phyloP scores from a whole-genome alignment of 116 monocot species.

The Dioscorea cayenensis region DNA sequence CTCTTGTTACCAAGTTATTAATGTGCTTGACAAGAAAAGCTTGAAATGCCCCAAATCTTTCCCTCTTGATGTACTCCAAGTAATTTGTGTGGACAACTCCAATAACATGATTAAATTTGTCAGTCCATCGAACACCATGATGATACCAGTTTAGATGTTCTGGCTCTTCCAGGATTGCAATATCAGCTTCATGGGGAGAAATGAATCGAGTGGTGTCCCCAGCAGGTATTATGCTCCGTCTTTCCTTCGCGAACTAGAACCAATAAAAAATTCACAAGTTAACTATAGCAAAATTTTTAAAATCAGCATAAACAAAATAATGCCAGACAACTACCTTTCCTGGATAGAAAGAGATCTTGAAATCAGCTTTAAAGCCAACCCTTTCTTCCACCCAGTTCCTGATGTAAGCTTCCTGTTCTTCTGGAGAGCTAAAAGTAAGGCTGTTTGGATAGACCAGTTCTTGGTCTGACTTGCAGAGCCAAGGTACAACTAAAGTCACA shows the following conservation, averaged over 20 bases:
- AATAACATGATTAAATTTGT: constrained; percentile 96
- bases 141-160: constrained; percentile 99
- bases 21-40: constrained; percentile 98
- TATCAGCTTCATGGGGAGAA: constrained; percentile 81
- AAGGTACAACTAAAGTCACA: constrained; percentile 90
- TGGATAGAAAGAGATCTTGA: constrained; percentile 98
- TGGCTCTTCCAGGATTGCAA: constrained; percentile 94
- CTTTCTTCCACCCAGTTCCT: constrained; percentile 92
- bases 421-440: constrained; percentile 67
- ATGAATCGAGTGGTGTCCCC: constrained; percentile 95
- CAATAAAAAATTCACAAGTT: constrained; percentile 2
- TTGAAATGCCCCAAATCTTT: constrained; percentile 87
- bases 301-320: not conserved
- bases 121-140: constrained; percentile 98
- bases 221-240: constrained; percentile 94
- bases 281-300: not conserved
- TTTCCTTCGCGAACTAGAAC: constrained; percentile 80
- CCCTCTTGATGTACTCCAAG: constrained; percentile 96
- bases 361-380: constrained; percentile 81
- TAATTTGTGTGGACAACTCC: constrained; percentile 98
- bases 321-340: constrained; percentile 60
- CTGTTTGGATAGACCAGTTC: constrained; percentile 87
- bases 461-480: constrained; percentile 94
- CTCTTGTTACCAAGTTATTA: constrained; percentile 78
- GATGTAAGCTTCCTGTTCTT: constrained; percentile 91